Evolutionary conservation across 2,329 filamentous ascomycete species (phyloP).

Genomic region (Lasiodiplodia theobromae): DNA sequence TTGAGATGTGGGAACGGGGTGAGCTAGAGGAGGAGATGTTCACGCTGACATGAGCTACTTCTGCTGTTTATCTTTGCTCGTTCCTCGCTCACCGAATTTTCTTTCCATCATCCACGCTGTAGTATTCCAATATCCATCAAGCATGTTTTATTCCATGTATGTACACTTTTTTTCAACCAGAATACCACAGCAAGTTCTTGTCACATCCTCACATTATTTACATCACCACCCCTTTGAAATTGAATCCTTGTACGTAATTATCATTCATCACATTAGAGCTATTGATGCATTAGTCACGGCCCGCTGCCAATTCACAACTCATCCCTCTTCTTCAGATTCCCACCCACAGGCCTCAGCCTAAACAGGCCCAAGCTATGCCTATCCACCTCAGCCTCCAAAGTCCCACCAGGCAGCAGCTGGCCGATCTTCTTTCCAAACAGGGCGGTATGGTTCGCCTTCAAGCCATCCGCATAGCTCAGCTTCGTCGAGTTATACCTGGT

Average conservation of each 20-base stretch:
- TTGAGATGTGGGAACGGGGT: background rate
- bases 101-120: too few relatives aligned
- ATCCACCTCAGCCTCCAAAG: conserved; percentile 53
- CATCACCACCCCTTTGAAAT: background rate
- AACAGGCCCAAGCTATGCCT: conserved; percentile 61
- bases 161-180: too few relatives aligned
- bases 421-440: conserved; percentile 57
- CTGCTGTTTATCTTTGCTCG: too few relatives aligned
- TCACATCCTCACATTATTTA: too few relatives aligned
- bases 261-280: background rate
- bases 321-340: conserved; percentile 49
- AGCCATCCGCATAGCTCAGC: conserved; percentile 57
- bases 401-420: conserved; percentile 49
- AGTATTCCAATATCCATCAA: too few relatives aligned
- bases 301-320: conserved; percentile 45
- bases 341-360: conserved; percentile 50
- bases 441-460: conserved; percentile 51
- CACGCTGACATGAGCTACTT: background rate
- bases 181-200: too few relatives aligned
- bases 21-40: background rate
- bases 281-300: background rate
- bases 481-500: conserved; percentile 59
- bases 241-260: background rate
- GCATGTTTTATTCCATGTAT: too few relatives aligned
- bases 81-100: too few relatives aligned